Conservation (phyloP, 2,329 filamentous ascomycete genomes). For the Claviceps humidiphila region DNA sequence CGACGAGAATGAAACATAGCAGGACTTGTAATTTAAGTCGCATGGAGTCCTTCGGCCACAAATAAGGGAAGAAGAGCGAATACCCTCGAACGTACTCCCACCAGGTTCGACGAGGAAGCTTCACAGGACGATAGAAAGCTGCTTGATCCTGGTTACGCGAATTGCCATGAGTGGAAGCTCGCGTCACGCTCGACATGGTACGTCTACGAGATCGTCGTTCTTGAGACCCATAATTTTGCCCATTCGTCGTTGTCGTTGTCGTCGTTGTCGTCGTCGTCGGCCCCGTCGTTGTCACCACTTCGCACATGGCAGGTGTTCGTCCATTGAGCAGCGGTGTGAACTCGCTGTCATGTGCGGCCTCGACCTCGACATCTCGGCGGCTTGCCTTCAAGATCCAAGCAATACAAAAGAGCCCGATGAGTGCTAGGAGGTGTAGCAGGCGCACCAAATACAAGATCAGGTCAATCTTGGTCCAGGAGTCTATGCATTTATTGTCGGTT, state of each 20-base stretch:
- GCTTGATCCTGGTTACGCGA: conserved; percentile 47
- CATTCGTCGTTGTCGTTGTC: conserved; percentile 4
- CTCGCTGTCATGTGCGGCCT: conserved; percentile 38
- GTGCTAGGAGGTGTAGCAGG: conserved; percentile 48
- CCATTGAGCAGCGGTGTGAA: conserved; percentile 47
- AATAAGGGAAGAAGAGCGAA: conserved; percentile 85
- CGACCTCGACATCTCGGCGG: conserved; percentile 21
- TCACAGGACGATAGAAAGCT: conserved; percentile 81
- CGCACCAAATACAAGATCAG: conserved; percentile 55
- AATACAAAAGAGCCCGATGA: conserved; percentile 36
- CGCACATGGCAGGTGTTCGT: conserved; percentile 21
- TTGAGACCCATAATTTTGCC: conserved; percentile 7
- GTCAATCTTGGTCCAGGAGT: conserved; percentile 38
- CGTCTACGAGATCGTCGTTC: conserved; percentile 20
- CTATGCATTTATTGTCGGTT: conserved; percentile 18
- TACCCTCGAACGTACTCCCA: conserved; percentile 93
- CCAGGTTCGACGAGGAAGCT: conserved; percentile 79
- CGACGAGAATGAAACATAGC: conserved; percentile 67
- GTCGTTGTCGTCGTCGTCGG: no score
- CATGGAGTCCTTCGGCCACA: conserved; percentile 76
- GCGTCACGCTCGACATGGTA: conserved; percentile 27
- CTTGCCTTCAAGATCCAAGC: conserved; percentile 28
- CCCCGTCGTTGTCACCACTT: conserved; percentile 20
- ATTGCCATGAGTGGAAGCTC: conserved; percentile 15
- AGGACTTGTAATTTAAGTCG: conserved; percentile 67